phyloP scores from a whole-genome alignment of 345 rosid genomes.

The Diplotaxis tenuifolia region DNA sequence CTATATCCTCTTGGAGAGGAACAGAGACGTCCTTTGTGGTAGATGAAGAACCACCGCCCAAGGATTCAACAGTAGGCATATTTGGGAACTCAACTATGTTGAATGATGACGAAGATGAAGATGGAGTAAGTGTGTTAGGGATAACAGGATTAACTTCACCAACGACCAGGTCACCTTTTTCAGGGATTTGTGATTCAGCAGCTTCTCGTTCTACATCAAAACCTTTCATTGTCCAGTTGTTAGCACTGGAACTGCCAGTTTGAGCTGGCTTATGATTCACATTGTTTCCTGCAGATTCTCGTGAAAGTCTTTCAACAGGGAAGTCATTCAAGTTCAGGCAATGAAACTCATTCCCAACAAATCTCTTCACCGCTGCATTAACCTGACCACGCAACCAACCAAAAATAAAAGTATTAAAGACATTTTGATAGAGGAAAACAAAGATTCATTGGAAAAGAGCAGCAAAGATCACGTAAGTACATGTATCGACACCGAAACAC shows the following conservation, averaged over 20 bases:
- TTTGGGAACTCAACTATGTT: constrained; percentile 51
- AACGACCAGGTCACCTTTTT: constrained; percentile 40
- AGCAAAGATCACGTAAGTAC: constrained; percentile 36
- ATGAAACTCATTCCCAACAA: constrained; percentile 31
- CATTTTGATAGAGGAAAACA: not conserved
- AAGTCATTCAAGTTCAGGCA: constrained; percentile 72
- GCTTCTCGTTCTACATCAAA: constrained; percentile 29
- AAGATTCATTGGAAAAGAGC: constrained; percentile 4
- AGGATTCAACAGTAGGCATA: constrained; percentile 21
- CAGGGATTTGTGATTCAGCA: constrained; percentile 43
- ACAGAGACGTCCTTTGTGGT: constrained; percentile 13
- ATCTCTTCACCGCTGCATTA: constrained; percentile 46
- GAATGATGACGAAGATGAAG: constrained; percentile 38
- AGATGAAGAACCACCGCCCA: constrained; percentile 16
- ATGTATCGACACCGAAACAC: constrained; percentile 86
- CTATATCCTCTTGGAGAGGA: constrained; percentile 25
- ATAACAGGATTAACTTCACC: constrained; percentile 37
- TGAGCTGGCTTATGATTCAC: constrained; percentile 17
- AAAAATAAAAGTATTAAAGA: not conserved
- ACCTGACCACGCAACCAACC: constrained; percentile 45
- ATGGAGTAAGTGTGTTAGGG: constrained; percentile 4
- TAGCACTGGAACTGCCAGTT: constrained; percentile 17
- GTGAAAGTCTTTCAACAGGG: constrained; percentile 40
- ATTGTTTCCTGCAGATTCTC: constrained; percentile 24
- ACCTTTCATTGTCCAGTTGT: constrained; percentile 1